phyloP scores from a whole-genome alignment of 106 monocot species.

The Allium cepa region DNA sequence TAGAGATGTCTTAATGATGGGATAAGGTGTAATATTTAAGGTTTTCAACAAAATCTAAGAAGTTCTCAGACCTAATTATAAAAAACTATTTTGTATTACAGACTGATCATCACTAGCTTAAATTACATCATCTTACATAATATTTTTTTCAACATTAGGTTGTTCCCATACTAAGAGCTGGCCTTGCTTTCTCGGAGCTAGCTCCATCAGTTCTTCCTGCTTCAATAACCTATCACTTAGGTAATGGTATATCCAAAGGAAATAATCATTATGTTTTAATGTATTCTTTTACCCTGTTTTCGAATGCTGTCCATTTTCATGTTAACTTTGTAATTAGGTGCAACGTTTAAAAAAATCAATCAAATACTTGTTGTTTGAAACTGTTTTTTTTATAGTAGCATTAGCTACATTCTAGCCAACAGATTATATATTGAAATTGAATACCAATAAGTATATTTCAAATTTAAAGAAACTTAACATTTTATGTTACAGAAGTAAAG shows the following conservation, averaged over 20 bases:
- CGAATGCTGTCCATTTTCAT: too few species aligned
- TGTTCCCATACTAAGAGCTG: slow-evolving; percentile 90
- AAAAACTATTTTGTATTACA: neutral
- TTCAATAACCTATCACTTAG: slow-evolving; percentile 86
- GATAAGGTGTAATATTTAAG: neutral
- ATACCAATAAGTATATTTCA: too few species aligned
- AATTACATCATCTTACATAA: neutral
- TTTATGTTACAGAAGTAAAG: too few species aligned
- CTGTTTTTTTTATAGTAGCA: neutral
- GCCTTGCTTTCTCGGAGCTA: slow-evolving; percentile 80
- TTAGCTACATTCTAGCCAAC: too few species aligned
- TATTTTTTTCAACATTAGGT: slow-evolving; percentile 32
- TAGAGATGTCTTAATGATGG: neutral
- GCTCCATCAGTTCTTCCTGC: slow-evolving; percentile 81
- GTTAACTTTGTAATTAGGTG: too few species aligned
- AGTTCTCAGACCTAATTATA: neutral
- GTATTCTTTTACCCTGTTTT: too few species aligned
- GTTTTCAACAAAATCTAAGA: too few species aligned
- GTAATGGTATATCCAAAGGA: slow-evolving; percentile 16
- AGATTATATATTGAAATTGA: too few species aligned
- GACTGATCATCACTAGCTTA: neutral
- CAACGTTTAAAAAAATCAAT: too few species aligned
- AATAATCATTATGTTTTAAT: too few species aligned
- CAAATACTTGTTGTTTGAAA: neutral
- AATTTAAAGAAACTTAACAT: too few species aligned